Base-by-base conservation (phyloP, 768 basidiomycete genomes). In the Termitomyces sp. region DNA sequence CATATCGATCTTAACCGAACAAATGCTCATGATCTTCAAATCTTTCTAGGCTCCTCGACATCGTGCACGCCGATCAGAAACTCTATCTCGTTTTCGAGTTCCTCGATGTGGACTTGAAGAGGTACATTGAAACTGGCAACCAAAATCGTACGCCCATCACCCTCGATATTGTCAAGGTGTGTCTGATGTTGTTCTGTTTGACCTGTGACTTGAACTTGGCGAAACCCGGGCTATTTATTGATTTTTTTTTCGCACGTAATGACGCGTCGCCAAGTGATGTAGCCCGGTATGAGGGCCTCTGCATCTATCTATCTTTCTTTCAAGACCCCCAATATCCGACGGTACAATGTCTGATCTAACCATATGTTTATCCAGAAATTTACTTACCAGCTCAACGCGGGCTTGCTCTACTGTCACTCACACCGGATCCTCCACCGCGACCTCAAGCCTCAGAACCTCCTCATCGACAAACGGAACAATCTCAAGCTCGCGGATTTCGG, bases 61-160 rank as follows among this genome's bases (percentile, higher is more conserved):
- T 98, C 62, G 92, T 98, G 3, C 96, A 98, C 67, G 89, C 89
- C 12, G 97, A 99, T 70, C 88, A 94, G 72, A 97, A 97, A 70
- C 82, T 99, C 31, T 99, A 95, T 73, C 86, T 99, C 56, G 97
- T 99, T 32, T 97, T 94, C 67, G 97, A 99, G 73, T 98, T 94
- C 72, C 80, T 99, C 53, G 95, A 99, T 66, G 87, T 95, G 54
- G 97, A 99, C 73, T 74, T 99, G 58, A 99, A 99, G 71, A 82
- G 90, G 32, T 99, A 95, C 72, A 98, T 98, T 83, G 97, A 98
- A 68, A 84, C 85, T 35, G 85, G 87, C 48, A 94, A 81, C 67
- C 82, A 79, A 66, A 75, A 73, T 48, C 82, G 86, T 54, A 82
- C 81, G 38, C 90, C 91, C 39, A 85, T 98, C 59, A 76, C 84